Base-by-base conservation (phyloP, 176 grass and related monocot species). In the Olyra latifolia region DNA sequence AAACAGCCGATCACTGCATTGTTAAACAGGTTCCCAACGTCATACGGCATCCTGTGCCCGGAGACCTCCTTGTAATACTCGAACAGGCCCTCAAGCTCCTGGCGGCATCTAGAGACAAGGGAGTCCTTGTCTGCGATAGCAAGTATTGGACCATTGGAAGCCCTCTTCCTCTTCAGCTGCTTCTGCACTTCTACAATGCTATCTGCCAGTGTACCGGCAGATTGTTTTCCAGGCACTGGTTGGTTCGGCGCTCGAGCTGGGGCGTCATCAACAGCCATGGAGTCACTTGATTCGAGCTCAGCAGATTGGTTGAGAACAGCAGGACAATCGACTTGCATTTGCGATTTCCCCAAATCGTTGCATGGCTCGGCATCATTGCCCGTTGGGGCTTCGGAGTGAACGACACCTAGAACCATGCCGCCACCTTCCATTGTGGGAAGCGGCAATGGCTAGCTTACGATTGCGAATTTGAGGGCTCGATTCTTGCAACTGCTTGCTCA, bases 141-240 rank as follows among this genome's bases (percentile, higher is more conserved):
- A 59, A 95, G 82, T 35, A 27, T 66, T 19, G 66, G 80, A 0
- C 86, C 63, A 22, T 25, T 77, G 0, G 92, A 92, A 27, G 87
- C 87, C 70, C 92, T 85, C 86, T 95, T 94, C 68, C 90, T 74
- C 84, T 98, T 98, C 62, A 88, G 70, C 58, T 89, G 92, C 78
- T 93, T 98, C 92, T 95, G 91, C 24, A 89, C 86, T 76, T 86
- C 88, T 14, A 78, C 64, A 0, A 83, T 27, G 47, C 62, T 59
- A 3, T 79, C 61, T 6, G 19, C 55, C 77, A 76, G 22, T 11
- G 82, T 54, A 23, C 24, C 70, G 10, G 76, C 63, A 24, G 16
- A 30, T 11, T 77, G 82, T 0, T 63, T 32, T 0, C 0, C 56
- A 6, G 0, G n/a, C 45, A 0, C 69, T 8, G 15, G 10, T 32